Percentiles rank a stretch among this genome's conserved stretches.
phyloP scores from a whole-genome alignment of 257 asterid species.

The Paraleonurus japonicus region DNA sequence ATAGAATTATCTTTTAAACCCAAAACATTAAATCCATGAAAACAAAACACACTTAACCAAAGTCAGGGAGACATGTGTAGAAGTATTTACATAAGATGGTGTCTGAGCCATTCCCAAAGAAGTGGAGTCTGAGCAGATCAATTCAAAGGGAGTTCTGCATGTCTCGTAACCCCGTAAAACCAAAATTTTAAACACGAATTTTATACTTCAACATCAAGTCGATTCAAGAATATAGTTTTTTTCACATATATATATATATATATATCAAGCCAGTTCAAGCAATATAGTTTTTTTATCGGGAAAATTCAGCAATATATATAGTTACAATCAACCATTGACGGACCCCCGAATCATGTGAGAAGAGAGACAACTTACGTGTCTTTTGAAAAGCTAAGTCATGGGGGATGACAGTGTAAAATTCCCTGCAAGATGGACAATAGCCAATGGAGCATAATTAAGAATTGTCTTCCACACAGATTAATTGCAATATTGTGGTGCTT shows the following conservation, averaged over 20 bases:
- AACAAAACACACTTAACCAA: too few relatives aligned
- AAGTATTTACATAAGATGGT: too few relatives aligned
- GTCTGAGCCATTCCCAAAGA: too few relatives aligned
- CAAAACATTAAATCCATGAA: too few relatives aligned
- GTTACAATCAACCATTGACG: background rate
- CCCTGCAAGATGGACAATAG: slow-evolving; percentile 53
- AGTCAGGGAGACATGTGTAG: too few relatives aligned
- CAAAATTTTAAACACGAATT: too few relatives aligned
- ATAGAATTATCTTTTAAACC: background rate
- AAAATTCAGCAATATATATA: slow-evolving; percentile 7
- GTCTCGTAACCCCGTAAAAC: too few relatives aligned
- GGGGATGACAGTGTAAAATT: slow-evolving; percentile 88
- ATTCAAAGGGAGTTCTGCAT: slow-evolving; percentile 77
- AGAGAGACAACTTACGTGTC: slow-evolving; percentile 61
- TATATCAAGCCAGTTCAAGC: background rate
- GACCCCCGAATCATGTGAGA: slow-evolving; percentile 18
- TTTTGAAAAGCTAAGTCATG: slow-evolving; percentile 88
- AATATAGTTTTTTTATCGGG: too few relatives aligned
- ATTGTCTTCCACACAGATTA: slow-evolving; percentile 4
- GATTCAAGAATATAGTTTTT: too few relatives aligned
- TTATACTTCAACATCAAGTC: too few relatives aligned
- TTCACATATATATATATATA: background rate
- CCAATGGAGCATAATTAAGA: slow-evolving; percentile 12
- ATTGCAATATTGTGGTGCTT: background rate
- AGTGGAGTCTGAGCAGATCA: slow-evolving; percentile 72